Conservation (phyloP, 1,284 basidiomycete genomes). For the Cryptococcus sp. region DNA sequence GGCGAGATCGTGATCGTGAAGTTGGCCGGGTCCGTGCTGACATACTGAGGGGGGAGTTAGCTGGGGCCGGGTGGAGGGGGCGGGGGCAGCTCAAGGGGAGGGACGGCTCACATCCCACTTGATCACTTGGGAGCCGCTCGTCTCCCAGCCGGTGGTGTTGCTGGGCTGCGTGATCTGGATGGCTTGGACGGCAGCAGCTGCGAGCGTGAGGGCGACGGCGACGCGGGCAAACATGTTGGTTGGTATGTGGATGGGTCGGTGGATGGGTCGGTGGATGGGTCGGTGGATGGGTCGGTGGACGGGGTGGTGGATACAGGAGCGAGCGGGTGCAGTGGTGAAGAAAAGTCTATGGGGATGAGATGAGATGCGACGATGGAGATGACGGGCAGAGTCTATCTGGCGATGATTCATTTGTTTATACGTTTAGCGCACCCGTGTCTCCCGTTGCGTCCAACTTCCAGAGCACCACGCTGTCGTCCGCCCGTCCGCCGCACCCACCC, state of each 20-base stretch:
- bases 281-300: not conserved
- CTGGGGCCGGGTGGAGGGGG: not conserved
- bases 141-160: conserved; percentile 31
- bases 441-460: no score
- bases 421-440: not conserved
- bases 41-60: conserved; percentile 22
- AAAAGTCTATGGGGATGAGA: not conserved
- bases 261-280: no score
- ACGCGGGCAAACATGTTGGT: conserved; percentile 8
- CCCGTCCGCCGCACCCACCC: no score
- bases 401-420: not conserved
- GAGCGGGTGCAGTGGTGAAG: no score
- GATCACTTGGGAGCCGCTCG: conserved; percentile 29
- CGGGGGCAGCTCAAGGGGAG: not conserved
- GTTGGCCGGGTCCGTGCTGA: conserved; percentile 36
- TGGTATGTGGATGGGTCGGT: not conserved
- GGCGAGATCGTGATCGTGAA: conserved; percentile 36
- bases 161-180: conserved; percentile 32
- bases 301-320: not conserved
- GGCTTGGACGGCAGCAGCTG: conserved; percentile 15
- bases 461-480: no score
- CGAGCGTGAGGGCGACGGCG: conserved; percentile 21
- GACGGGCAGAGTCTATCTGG: no score
- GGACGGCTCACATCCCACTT: conserved; percentile 30
- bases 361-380: not conserved